A percentile compares a stretch with the other conserved stretches of the same genome.
Evolutionary conservation across 352 stramenopile genomes (phyloP).

Genomic region (Pythium periplocum): DNA sequence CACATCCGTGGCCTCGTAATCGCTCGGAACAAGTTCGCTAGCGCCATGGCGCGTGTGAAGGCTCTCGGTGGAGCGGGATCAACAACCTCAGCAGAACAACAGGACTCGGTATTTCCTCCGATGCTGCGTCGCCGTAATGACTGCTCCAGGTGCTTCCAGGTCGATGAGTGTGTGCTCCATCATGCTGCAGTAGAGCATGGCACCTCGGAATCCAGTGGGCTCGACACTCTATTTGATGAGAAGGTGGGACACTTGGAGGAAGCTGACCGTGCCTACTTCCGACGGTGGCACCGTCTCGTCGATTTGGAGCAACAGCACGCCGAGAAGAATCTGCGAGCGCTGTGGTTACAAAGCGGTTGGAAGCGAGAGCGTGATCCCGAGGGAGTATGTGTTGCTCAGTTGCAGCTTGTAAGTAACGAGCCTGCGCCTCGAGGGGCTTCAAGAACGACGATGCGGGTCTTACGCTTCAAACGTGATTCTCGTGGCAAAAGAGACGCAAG

Average conservation of each 20-base stretch:
- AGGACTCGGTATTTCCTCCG: constrained; percentile 38
- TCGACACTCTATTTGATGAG: constrained; percentile 59
- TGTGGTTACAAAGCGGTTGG: constrained; percentile 63
- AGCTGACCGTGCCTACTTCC: constrained; percentile 60
- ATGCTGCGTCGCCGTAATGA: constrained; percentile 64
- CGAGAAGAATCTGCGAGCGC: constrained; percentile 53
- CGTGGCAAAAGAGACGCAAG: constrained; percentile 15
- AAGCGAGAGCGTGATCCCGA: constrained; percentile 54
- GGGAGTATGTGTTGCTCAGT: constrained; percentile 44
- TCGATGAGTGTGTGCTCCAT: constrained; percentile 82
- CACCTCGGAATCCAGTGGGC: constrained; percentile 49
- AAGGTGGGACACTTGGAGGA: constrained; percentile 52
- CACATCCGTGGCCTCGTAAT: constrained; percentile 67
- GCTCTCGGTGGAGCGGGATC: constrained; percentile 25
- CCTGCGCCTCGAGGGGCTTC: constrained; percentile 15
- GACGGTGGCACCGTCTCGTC: constrained; percentile 65
- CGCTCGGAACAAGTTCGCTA: constrained; percentile 65
- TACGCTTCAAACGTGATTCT: constrained; percentile 50
- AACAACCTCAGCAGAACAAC: constrained; percentile 33
- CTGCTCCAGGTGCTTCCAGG: constrained; percentile 79
- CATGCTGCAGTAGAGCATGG: constrained; percentile 77
- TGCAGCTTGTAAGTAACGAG: constrained; percentile 43
- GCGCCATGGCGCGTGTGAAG: constrained; percentile 51
- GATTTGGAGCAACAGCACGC: constrained; percentile 73
- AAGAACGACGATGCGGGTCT: constrained; percentile 21